Percentiles rank a stretch among this genome's conserved stretches.
phyloP scores from a whole-genome alignment of 305 asterid genomes.

The Plantago coronopus region DNA sequence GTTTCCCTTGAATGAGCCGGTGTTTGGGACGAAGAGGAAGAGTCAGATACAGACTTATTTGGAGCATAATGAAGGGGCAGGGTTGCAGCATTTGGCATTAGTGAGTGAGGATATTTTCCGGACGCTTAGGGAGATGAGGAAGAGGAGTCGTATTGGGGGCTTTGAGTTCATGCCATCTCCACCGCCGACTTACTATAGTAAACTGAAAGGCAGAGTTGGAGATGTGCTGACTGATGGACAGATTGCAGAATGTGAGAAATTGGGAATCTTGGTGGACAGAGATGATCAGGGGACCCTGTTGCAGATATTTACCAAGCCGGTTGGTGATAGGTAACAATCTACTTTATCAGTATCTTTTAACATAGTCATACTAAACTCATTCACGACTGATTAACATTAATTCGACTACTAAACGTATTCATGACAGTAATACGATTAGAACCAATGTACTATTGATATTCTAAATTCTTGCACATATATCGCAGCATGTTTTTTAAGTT shows the following conservation, averaged over 20 bases:
- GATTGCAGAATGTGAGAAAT: constrained; percentile 75
- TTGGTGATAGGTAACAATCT: constrained; percentile 81
- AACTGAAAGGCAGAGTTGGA: constrained; percentile 60
- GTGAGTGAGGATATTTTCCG: constrained; percentile 62
- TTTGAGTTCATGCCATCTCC: constrained; percentile 97
- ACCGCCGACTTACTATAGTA: constrained; percentile 69
- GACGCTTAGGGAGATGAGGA: constrained; percentile 81
- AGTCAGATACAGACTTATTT: constrained; percentile 89
- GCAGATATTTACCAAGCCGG: constrained; percentile 92
- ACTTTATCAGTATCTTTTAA: not conserved
- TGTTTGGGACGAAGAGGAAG: constrained; percentile 81
- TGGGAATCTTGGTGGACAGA: constrained; percentile 89
- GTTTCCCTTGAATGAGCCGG: constrained; percentile 77
- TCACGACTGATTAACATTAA: too few species aligned
- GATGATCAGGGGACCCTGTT: constrained; percentile 96
- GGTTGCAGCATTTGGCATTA: constrained; percentile 87
- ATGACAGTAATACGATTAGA: too few species aligned
- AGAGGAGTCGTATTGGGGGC: constrained; percentile 78
- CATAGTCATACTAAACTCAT: too few species aligned
- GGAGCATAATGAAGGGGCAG: constrained; percentile 94
- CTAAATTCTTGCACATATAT: too few species aligned
- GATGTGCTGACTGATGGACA: constrained; percentile 69
- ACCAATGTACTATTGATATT: too few species aligned
- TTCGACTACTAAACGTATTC: too few species aligned
- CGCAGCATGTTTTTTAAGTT: too few species aligned